These are phyloP conservation scores for Gymnopilus dilepis DNA, from an alignment of 768 basidiomycete genomes.

Conservation along the genomic window DNA sequence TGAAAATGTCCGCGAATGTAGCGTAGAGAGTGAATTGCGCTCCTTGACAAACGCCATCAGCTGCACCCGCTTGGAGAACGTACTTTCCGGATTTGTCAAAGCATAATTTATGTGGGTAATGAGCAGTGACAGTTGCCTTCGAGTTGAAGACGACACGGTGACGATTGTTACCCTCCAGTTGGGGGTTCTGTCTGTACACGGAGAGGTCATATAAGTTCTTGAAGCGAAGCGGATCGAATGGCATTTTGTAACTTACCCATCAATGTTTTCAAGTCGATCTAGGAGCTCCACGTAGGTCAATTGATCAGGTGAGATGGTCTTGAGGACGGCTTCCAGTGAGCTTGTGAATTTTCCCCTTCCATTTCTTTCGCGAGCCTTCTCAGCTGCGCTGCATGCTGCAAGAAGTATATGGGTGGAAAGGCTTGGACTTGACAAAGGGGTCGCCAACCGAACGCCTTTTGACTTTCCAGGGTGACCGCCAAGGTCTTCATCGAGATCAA, in stretches of 20 bases:
- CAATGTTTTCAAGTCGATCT: not conserved
- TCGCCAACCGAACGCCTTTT: not conserved
- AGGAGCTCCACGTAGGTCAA: not conserved
- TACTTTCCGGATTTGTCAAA: slow-evolving; percentile 2
- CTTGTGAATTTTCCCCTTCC: not conserved
- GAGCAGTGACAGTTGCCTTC: not conserved
- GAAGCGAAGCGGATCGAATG: not conserved
- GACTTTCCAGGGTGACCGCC: not conserved
- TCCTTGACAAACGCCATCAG: slow-evolving; percentile 19
- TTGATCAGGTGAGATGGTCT: not conserved
- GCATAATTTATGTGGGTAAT: not conserved
- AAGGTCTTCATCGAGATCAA: not conserved
- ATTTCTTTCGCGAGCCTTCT: not conserved
- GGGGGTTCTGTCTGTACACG: slow-evolving; percentile 8
- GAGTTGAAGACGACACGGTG: slow-evolving; percentile 9
- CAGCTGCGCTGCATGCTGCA: not conserved
- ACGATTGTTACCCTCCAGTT: slow-evolving; percentile 3
- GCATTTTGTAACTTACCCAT: not conserved
- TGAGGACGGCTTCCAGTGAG: not conserved
- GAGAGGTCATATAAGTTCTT: not conserved
- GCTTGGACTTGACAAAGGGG: not conserved
- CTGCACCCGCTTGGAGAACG: slow-evolving; percentile 19
- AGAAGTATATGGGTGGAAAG: not conserved
- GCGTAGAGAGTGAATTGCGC: slow-evolving; percentile 21
- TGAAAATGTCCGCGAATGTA: not conserved